phyloP scores from a whole-genome alignment of 768 basidiomycete species.

The Lactarius vividus region DNA sequence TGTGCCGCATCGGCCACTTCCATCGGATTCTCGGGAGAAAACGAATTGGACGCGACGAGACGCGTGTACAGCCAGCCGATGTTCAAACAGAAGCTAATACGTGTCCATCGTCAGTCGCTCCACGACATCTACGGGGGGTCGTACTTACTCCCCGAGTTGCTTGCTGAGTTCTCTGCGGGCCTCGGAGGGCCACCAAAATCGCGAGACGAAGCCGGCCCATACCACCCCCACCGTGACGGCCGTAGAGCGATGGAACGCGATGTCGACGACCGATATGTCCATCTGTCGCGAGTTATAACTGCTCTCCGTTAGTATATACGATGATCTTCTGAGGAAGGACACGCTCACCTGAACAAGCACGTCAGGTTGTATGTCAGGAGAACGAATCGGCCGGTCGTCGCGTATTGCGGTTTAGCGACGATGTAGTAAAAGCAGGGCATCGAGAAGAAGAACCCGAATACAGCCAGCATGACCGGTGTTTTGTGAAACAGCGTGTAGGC shows the following conservation, averaged over 20 bases:
- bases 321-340: slow-evolving; percentile 2
- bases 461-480: slow-evolving; percentile 66
- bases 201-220: slow-evolving; percentile 85
- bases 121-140: not conserved
- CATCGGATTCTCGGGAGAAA: slow-evolving; percentile 48
- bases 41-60: slow-evolving; percentile 84
- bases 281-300: slow-evolving; percentile 79
- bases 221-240: slow-evolving; percentile 84
- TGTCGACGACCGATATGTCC: slow-evolving; percentile 57
- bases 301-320: slow-evolving; percentile 21
- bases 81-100: slow-evolving; percentile 87
- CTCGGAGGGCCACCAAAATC: slow-evolving; percentile 96
- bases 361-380: slow-evolving; percentile 89
- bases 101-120: slow-evolving; percentile 11
- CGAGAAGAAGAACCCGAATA: slow-evolving; percentile 87
- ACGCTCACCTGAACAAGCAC: slow-evolving; percentile 46
- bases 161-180: slow-evolving; percentile 84
- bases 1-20: slow-evolving; percentile 27
- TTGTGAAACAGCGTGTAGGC: slow-evolving; percentile 77
- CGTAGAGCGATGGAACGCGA: slow-evolving; percentile 74
- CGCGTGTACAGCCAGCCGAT: slow-evolving; percentile 94
- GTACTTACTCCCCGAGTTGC: slow-evolving; percentile 76
- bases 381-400: slow-evolving; percentile 74
- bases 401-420: slow-evolving; percentile 72
- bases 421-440: slow-evolving; percentile 94